These are phyloP conservation scores for Lasiodiplodia theobromae DNA, from an alignment of 2,329 filamentous ascomycete genomes.

Conservation along the genomic window DNA sequence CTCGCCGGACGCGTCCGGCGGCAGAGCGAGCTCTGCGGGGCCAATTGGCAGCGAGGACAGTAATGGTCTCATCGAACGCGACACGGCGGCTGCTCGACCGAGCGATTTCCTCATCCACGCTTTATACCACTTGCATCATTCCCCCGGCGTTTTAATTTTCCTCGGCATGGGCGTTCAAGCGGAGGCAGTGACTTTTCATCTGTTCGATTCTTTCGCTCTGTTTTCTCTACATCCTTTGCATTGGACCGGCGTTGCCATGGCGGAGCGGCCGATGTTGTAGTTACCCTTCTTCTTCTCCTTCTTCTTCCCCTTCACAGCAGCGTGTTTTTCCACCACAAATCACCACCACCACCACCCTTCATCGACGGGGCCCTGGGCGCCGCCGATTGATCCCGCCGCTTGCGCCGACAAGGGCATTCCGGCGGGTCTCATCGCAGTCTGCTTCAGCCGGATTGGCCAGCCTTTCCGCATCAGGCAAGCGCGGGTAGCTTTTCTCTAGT, in stretches of 20 bases:
- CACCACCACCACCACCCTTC: neutral
- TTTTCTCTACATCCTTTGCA: slow-evolving; percentile 26
- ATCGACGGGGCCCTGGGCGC: neutral
- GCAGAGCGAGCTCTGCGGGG: slow-evolving; percentile 7
- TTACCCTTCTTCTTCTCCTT: neutral
- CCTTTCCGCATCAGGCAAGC: neutral
- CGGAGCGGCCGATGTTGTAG: slow-evolving; percentile 17
- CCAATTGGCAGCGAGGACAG: slow-evolving; percentile 19
- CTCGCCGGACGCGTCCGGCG: slow-evolving; percentile 5
- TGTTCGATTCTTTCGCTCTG: slow-evolving; percentile 23
- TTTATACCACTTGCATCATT: slow-evolving; percentile 30
- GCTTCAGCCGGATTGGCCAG: neutral
- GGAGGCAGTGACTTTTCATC: slow-evolving; percentile 8
- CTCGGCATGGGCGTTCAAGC: slow-evolving; percentile 26
- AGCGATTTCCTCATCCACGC: slow-evolving; percentile 28
- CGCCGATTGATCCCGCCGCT: slow-evolving; percentile 11
- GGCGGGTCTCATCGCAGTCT: slow-evolving; percentile 11
- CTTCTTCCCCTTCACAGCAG: neutral
- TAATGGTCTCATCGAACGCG: slow-evolving; percentile 14
- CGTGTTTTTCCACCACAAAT: neutral
- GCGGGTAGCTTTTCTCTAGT: neutral
- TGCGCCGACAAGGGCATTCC: neutral
- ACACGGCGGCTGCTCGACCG: slow-evolving; percentile 29
- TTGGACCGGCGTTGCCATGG: slow-evolving; percentile 22
- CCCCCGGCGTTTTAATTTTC: slow-evolving; percentile 27